Conservation (phyloP, 2,329 filamentous ascomycete species). For the Annulohypoxylon truncatum region DNA sequence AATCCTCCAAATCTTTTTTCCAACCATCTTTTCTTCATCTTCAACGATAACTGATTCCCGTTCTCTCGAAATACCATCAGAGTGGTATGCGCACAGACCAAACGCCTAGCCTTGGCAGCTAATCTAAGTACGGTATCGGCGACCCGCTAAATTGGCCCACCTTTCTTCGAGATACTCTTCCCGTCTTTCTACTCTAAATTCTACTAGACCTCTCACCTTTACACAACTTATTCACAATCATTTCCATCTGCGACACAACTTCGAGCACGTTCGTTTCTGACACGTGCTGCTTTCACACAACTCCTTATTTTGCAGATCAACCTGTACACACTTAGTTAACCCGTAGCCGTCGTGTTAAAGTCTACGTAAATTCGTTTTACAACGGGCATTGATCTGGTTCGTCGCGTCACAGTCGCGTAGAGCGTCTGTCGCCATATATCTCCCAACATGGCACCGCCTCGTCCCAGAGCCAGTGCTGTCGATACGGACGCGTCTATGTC, state of each 20-base stretch:
- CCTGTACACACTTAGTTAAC: not conserved
- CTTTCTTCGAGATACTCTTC: slow-evolving; percentile 23
- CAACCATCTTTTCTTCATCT: not conserved
- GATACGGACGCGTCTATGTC: slow-evolving; percentile 73
- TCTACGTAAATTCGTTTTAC: not conserved
- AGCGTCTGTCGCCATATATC: slow-evolving; percentile 54
- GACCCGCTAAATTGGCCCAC: slow-evolving; percentile 15
- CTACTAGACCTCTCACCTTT: slow-evolving; percentile 9
- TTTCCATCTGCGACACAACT: slow-evolving; percentile 10
- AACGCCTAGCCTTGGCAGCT: not conserved
- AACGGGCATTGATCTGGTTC: slow-evolving; percentile 11
- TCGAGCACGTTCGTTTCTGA: slow-evolving; percentile 3
- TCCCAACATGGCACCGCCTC: slow-evolving; percentile 64
- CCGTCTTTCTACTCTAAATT: slow-evolving; percentile 7
- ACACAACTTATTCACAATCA: slow-evolving; percentile 18
- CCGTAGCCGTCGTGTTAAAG: not conserved
- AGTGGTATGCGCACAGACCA: not conserved
- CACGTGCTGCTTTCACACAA: not conserved
- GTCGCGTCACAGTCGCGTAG: slow-evolving; percentile 68
- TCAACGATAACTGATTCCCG: not conserved
- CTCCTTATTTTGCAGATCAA: not conserved
- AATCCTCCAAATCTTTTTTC: not conserved
- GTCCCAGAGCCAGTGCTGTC: slow-evolving; percentile 63
- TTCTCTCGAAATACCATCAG: not conserved
- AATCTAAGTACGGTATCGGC: not conserved